phyloP scores from a whole-genome alignment of 129 eudicot species.

The Ambrosia artemisiifolia region DNA sequence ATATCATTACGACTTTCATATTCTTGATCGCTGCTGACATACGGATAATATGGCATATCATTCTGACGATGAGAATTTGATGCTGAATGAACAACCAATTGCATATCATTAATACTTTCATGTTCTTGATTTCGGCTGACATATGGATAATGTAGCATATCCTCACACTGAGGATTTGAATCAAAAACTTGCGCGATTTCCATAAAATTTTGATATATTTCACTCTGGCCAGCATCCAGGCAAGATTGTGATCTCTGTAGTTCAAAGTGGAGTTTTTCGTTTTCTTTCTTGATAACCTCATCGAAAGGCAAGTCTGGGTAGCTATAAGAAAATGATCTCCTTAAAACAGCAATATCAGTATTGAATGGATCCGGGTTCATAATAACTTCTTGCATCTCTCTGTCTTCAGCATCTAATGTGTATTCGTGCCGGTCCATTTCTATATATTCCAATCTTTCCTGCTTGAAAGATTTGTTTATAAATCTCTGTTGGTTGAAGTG shows the following conservation, averaged over 20 bases:
- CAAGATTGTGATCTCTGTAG: constrained; percentile 73
- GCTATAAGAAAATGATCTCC: constrained; percentile 76
- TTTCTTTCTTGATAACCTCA: constrained; percentile 69
- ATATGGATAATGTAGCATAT: constrained; percentile 38
- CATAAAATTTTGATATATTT: constrained; percentile 69
- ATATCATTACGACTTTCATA: constrained; percentile 33
- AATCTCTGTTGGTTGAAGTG: background rate
- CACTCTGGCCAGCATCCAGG: constrained; percentile 67
- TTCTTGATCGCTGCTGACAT: constrained; percentile 30
- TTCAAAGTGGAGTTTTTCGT: constrained; percentile 73
- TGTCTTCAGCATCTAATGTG: constrained; percentile 81
- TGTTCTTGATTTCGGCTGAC: constrained; percentile 28
- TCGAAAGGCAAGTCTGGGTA: constrained; percentile 72
- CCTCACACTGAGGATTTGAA: constrained; percentile 45
- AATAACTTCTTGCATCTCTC: constrained; percentile 58
- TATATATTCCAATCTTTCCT: constrained; percentile 74
- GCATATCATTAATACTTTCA: constrained; percentile 31
- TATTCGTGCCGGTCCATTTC: constrained; percentile 74
- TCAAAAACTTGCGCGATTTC: constrained; percentile 67
- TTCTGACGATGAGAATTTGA: constrained; percentile 49
- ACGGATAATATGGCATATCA: constrained; percentile 34
- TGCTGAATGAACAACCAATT: constrained; percentile 33
- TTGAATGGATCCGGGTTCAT: constrained; percentile 59
- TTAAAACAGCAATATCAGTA: constrained; percentile 49
- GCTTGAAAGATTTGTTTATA: constrained; percentile 11